Conservation (phyloP, 305 asterid genomes). For the Fraxinus platypoda region DNA sequence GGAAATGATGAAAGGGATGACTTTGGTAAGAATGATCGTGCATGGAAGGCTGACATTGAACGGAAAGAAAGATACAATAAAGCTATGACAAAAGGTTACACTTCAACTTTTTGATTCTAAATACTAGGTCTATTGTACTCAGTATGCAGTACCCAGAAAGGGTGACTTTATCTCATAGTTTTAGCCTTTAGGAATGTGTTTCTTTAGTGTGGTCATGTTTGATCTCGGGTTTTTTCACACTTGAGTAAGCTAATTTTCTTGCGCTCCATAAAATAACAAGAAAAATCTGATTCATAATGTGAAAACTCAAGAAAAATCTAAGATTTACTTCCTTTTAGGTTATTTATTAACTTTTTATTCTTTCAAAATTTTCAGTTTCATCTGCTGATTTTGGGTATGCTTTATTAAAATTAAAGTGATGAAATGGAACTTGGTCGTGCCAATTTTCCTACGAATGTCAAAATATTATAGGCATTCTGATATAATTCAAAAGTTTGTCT, state of each 20-base stretch:
- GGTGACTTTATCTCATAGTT: neutral
- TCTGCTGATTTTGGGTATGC: neutral
- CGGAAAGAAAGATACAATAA: constrained; percentile 1
- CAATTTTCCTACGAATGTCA: neutral
- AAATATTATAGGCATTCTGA: neutral
- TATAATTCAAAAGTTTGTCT: neutral
- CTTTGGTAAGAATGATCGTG: constrained; percentile 28
- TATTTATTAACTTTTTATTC: neutral
- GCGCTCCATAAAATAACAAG: neutral
- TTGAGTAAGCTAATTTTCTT: neutral
- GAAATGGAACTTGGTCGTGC: neutral
- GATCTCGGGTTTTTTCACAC: neutral
- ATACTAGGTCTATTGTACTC: neutral
- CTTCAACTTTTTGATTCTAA: neutral
- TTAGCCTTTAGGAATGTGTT: neutral
- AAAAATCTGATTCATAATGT: neutral
- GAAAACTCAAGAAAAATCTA: neutral
- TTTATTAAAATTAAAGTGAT: neutral
- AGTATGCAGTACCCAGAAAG: neutral
- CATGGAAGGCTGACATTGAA: neutral
- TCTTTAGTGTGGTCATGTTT: neutral
- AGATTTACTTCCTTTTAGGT: neutral
- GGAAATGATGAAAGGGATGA: constrained; percentile 71
- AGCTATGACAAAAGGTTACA: neutral
- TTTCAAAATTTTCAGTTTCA: neutral